phyloP scores from a whole-genome alignment of 768 basidiomycete genomes.

The Tylopilus sp. region DNA sequence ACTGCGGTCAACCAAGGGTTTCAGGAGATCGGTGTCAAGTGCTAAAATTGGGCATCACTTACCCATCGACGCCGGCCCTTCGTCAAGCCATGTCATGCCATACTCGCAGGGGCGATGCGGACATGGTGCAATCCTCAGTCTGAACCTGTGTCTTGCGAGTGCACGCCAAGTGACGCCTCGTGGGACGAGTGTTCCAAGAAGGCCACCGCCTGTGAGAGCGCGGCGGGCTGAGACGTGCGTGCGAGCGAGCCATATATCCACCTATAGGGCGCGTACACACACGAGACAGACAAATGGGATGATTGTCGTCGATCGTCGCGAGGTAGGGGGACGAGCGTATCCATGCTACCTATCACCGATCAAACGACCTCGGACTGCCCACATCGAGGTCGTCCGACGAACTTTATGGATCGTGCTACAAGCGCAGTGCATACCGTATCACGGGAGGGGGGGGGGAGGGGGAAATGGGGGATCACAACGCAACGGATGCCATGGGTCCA shows the following conservation, averaged over 20 bases:
- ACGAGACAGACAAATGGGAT: not conserved
- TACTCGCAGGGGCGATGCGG: not conserved
- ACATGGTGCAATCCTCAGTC: not conserved
- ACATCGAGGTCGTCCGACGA: not conserved
- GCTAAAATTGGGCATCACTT: not conserved
- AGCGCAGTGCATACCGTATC: not conserved
- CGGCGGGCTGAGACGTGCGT: not conserved
- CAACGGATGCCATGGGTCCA: not conserved
- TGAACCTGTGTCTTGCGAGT: not conserved
- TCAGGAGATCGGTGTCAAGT: not conserved
- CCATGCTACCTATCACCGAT: conserved; percentile 3
- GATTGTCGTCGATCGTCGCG: conserved; percentile 7
- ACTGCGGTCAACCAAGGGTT: not conserved
- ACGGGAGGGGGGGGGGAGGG: too few species aligned
- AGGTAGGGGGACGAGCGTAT: conserved; percentile 2
- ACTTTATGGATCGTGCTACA: not conserved
- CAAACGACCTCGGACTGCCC: too few species aligned
- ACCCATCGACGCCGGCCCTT: not conserved
- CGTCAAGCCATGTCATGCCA: not conserved
- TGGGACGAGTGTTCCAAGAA: not conserved
- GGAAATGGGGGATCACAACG: not conserved
- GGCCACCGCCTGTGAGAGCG: not conserved
- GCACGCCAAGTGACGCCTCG: not conserved
- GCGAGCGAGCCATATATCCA: not conserved
- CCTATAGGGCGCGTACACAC: not conserved